phyloP scores from a whole-genome alignment of 2,329 filamentous ascomycete genomes.

The Pyrenophora graminea region DNA sequence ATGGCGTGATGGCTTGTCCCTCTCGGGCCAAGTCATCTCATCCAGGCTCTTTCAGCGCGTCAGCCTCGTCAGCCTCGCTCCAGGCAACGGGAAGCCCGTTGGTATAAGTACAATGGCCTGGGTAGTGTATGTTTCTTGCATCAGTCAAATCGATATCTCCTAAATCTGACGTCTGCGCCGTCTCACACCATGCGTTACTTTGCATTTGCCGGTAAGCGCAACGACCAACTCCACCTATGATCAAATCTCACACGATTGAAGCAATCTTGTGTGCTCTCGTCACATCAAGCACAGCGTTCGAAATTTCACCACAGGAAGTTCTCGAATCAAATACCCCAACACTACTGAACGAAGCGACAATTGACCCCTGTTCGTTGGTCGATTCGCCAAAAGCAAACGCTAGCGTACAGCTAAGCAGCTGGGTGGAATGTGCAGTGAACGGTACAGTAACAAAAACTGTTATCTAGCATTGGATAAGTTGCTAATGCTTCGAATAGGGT shows the following conservation, averaged over 20 bases:
- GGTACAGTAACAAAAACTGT: constrained; percentile 12
- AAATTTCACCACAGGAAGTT: constrained; percentile 7
- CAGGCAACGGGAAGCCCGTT: constrained; percentile 4
- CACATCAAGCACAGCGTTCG: constrained; percentile 4
- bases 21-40: constrained; percentile 5
- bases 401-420: constrained; percentile 35
- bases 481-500: constrained; percentile 19
- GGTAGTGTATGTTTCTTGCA: not conserved
- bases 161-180: not conserved
- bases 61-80: constrained; percentile 11
- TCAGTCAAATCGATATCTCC: not conserved
- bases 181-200: constrained; percentile 8
- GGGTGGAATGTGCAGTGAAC: constrained; percentile 41
- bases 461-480: rapidly evolving
- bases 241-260: constrained; percentile 1
- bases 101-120: constrained; percentile 2
- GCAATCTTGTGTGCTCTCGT: constrained; percentile 4
- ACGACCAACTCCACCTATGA: not conserved
- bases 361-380: constrained; percentile 32
- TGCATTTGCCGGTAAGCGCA: constrained; percentile 5
- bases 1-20: constrained; percentile 1
- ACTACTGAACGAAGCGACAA: not conserved
- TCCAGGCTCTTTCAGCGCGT: constrained; percentile 2
- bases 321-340: constrained; percentile 1
- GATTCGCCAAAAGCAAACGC: constrained; percentile 30